These are phyloP conservation scores for Didymella glomerata DNA, from an alignment of 2,329 filamentous ascomycete genomes.

Conservation along the genomic window DNA sequence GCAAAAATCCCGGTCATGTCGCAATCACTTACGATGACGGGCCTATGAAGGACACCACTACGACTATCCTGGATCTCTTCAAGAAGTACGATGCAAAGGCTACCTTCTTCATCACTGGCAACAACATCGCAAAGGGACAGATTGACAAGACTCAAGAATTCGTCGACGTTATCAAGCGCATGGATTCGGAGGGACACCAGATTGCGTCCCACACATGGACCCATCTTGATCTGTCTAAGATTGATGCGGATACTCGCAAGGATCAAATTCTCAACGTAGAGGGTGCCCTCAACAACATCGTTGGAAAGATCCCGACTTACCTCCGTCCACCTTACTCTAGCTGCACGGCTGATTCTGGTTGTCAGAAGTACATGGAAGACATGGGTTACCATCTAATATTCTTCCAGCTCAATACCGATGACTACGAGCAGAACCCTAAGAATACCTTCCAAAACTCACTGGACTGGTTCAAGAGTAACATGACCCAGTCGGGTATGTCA, in stretches of 20 bases:
- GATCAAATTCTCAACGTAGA: conserved; percentile 60
- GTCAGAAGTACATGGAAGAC: conserved; percentile 44
- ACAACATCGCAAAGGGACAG: conserved; percentile 61
- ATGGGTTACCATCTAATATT: conserved; percentile 67
- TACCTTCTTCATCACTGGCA: conserved; percentile 70
- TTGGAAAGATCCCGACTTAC: conserved; percentile 62
- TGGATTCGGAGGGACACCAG: conserved; percentile 64
- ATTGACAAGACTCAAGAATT: conserved; percentile 61
- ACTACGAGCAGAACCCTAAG: conserved; percentile 61
- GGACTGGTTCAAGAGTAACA: conserved; percentile 21
- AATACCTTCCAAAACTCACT: conserved; percentile 17
- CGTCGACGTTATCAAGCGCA: conserved; percentile 60
- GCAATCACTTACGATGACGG: conserved; percentile 73
- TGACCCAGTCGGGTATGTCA: conserved; percentile 15
- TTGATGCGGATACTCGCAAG: conserved; percentile 52
- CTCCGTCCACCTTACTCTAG: conserved; percentile 57
- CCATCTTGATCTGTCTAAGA: conserved; percentile 55
- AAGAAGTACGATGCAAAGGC: conserved; percentile 66
- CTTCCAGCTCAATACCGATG: conserved; percentile 66
- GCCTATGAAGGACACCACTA: conserved; percentile 65
- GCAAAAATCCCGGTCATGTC: conserved; percentile 62
- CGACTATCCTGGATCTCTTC: conserved; percentile 66
- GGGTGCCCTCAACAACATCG: conserved; percentile 61
- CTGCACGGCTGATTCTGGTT: conserved; percentile 47
- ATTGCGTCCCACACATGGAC: conserved; percentile 65